Base-by-base conservation (phyloP, 2,329 filamentous ascomycete species). In the Phyllosticta capitalensis region DNA sequence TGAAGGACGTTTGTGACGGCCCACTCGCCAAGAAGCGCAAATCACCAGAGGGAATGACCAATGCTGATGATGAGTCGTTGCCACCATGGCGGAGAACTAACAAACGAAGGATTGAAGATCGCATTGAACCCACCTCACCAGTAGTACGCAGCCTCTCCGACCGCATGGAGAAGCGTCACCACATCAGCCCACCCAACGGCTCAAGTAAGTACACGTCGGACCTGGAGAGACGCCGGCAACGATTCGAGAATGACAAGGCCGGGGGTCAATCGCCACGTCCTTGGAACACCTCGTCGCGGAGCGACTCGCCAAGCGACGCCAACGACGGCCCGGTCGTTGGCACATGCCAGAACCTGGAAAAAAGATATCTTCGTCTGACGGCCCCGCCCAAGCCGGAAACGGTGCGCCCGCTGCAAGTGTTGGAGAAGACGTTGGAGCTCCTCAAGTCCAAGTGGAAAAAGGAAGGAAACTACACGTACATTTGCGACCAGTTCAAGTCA, bases 401-500 rank as follows among this genome's bases (percentile, higher is more conserved):
- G 67, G 94, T 99, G 55, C 91, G 94, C 52, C 94, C 94, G 21
- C 81, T 95, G 69, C 76, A 76, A 54, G 79, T 99, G 21, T 77
- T 99, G 64, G 85, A 87, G 65, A 86, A 94, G 75, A 92, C 92
- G 5, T 76, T 99, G 73, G 90, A 95, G 66, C 78, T 95, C 54
- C 78, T 99, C 64, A 95, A 95, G 79, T 89, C 87, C 78, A 97
- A 95, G 76, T 99, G 94, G 94, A 88, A 86, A 71, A 84, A 86
- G 66, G 91, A 96, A 68, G 87, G 86, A 76, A 96, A 97, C 76
- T 99, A 99, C 75, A 86, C 85, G 66, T 99, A 96, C 76, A 95
- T 96, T 64, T 97, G 94, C 83, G 92, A 99, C 72, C 94, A 99
- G 81, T 95, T 99, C 81, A 99, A 99, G 75, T 96, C 94, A 17